These are phyloP conservation scores for Lolium perenne DNA, from an alignment of 176 grass and related monocot species.

Conservation along the genomic window DNA sequence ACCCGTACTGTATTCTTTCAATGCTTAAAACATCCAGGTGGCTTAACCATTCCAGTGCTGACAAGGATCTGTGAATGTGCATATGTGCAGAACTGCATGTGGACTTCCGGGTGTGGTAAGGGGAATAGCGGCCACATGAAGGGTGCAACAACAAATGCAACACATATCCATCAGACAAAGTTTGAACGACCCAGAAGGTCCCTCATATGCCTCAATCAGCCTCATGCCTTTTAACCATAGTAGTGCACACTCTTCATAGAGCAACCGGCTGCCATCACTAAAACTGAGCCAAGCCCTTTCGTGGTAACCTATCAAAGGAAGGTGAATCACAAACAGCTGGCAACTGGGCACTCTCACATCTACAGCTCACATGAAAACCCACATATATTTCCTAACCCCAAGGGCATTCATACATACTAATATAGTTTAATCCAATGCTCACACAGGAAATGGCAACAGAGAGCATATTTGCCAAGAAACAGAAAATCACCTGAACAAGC, in stretches of 20 bases:
- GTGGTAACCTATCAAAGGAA: neutral
- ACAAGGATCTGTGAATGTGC: neutral
- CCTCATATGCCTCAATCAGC: neutral
- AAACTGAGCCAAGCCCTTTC: neutral
- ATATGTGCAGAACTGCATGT: neutral
- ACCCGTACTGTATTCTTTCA: neutral
- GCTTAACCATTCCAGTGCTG: neutral
- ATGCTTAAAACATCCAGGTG: neutral
- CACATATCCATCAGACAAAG: neutral
- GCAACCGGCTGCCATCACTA: neutral
- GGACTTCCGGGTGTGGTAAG: neutral
- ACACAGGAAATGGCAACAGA: neutral
- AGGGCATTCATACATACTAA: neutral
- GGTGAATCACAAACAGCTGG: neutral
- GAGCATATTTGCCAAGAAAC: neutral
- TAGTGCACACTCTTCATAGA: neutral
- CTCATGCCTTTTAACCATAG: neutral
- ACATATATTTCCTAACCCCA: neutral
- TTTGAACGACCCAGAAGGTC: neutral
- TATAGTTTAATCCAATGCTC: too few relatives aligned
- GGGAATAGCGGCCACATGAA: neutral
- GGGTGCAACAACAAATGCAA: neutral
- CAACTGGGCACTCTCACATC: neutral
- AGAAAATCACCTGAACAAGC: neutral
- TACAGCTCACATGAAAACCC: neutral